Conservation (phyloP, 768 basidiomycete genomes). For the Trametes cingulata region DNA sequence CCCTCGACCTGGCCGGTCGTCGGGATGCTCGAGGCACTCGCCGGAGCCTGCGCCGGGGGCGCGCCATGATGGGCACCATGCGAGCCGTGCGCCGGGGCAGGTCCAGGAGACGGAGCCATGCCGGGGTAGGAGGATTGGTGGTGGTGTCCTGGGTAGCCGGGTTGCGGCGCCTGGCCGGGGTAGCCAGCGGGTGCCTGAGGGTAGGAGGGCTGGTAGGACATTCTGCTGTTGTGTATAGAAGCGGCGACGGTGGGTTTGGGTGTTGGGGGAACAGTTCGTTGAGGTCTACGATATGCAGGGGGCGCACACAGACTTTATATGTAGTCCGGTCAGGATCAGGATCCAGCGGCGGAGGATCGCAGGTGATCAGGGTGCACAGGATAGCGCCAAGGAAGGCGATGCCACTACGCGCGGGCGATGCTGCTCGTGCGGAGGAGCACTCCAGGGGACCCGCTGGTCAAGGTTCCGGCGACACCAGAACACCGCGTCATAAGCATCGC, state of each 20-base stretch:
- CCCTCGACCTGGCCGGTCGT: slow-evolving; percentile 33
- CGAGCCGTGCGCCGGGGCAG: neutral
- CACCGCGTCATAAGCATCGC: too few relatives aligned
- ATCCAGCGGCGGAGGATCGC: neutral
- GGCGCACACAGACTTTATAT: neutral
- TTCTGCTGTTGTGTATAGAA: too few relatives aligned
- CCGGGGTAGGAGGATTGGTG: neutral
- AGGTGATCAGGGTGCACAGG: neutral
- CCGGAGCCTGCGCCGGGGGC: neutral
- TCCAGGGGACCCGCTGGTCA: too few relatives aligned
- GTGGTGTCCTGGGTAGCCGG: neutral
- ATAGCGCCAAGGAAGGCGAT: neutral
- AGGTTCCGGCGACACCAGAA: too few relatives aligned
- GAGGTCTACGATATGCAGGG: too few relatives aligned
- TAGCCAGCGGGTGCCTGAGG: slow-evolving; percentile 10
- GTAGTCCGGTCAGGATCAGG: neutral
- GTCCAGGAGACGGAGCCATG: neutral
- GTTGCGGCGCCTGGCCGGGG: slow-evolving; percentile 14
- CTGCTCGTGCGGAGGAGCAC: too few relatives aligned
- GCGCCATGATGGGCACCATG: neutral
- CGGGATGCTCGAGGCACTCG: neutral
- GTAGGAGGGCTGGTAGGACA: slow-evolving; percentile 16
- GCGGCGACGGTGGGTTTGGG: too few relatives aligned
- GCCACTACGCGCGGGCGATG: neutral
- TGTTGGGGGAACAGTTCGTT: too few relatives aligned